These are phyloP conservation scores for Epichloe scottii DNA, from an alignment of 2,329 filamentous ascomycete genomes.

Conservation along the genomic window DNA sequence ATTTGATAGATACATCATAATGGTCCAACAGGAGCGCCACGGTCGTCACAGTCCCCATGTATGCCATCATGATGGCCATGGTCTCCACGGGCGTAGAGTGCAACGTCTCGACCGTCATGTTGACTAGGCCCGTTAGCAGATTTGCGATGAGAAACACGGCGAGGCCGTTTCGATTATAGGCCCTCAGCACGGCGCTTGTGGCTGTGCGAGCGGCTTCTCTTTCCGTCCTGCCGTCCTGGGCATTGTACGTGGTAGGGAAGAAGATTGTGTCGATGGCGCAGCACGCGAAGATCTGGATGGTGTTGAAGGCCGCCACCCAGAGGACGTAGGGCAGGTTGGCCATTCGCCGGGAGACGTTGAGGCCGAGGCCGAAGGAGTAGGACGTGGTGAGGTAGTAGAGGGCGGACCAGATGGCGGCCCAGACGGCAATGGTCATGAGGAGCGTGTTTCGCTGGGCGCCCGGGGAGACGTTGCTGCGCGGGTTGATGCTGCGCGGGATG, in stretches of 20 bases:
- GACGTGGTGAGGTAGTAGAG: constrained; percentile 60
- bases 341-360: constrained; percentile 73
- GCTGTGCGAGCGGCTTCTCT: constrained; percentile 51
- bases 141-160: constrained; percentile 80
- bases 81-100: constrained; percentile 51
- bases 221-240: constrained; percentile 43
- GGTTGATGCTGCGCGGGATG: constrained; percentile 46
- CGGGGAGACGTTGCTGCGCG: constrained; percentile 28
- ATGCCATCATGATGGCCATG: constrained; percentile 63
- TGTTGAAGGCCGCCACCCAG: constrained; percentile 89
- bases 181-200: constrained; percentile 69
- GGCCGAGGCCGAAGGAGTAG: constrained; percentile 56
- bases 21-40: constrained; percentile 55
- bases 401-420: constrained; percentile 54
- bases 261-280: constrained; percentile 64
- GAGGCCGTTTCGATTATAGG: constrained; percentile 82
- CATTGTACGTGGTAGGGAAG: constrained; percentile 60
- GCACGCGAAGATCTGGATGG: constrained; percentile 66
- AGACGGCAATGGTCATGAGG: constrained; percentile 49
- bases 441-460: constrained; percentile 42
- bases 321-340: constrained; percentile 90
- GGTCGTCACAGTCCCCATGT: constrained; percentile 54
- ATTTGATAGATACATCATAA: constrained; percentile 57
- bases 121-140: constrained; percentile 76
- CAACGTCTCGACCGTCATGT: constrained; percentile 74